Evolutionary conservation across 176 grass and related monocot species (phyloP).

Genomic region (Miscanthus lutarioriparius): DNA sequence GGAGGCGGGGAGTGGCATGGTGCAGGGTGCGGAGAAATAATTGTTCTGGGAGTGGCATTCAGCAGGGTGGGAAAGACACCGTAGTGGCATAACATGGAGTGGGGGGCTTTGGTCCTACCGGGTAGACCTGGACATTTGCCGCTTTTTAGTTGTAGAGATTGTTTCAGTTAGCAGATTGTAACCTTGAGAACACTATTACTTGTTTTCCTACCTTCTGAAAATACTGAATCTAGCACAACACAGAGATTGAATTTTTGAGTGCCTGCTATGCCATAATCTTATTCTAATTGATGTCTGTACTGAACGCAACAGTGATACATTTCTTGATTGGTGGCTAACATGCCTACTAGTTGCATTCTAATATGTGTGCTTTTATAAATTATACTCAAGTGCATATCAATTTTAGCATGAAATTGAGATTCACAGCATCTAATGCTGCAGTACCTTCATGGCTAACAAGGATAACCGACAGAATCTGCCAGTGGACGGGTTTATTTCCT

Average conservation of each 20-base stretch:
- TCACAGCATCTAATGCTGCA: conserved; percentile 44
- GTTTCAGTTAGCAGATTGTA: not conserved
- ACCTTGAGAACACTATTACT: not conserved
- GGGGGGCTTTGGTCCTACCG: no score
- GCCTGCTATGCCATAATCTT: not conserved
- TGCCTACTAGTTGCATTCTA: not conserved
- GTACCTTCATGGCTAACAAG: conserved; percentile 85
- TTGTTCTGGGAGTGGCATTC: no score
- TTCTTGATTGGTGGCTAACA: not conserved
- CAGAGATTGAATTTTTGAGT: not conserved
- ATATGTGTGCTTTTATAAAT: not conserved
- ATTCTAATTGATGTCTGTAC: not conserved
- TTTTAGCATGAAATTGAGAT: conserved; percentile 17
- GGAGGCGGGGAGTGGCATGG: no score
- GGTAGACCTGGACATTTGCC: no score
- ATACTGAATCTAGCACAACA: not conserved
- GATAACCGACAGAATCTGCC: conserved; percentile 70
- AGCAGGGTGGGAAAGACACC: no score
- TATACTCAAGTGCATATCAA: not conserved
- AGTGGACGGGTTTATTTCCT: conserved; percentile 77
- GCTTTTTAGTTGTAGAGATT: no score
- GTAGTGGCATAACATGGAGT: no score
- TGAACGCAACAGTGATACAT: not conserved
- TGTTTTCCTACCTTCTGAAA: not conserved
- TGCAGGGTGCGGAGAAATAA: no score